These are phyloP conservation scores for Cucumis hystrix DNA, from an alignment of 306 rosid genomes.

Conservation along the genomic window DNA sequence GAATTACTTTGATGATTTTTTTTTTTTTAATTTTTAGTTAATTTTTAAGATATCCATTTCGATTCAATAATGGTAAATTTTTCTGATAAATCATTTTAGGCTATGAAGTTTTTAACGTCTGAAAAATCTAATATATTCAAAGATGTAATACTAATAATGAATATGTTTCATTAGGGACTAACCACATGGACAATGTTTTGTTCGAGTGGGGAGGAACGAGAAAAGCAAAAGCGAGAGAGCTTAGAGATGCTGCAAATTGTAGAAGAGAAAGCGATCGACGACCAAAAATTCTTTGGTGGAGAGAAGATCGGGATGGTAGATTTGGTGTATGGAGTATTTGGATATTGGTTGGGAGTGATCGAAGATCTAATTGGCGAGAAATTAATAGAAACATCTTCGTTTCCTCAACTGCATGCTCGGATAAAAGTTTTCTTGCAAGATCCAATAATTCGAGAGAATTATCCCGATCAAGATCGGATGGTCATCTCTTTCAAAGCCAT, in stretches of 20 bases:
- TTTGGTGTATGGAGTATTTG: constrained; percentile 12
- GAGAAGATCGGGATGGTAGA: constrained; percentile 16
- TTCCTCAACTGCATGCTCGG: constrained; percentile 32
- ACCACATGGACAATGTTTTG: not conserved
- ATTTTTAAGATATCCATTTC: no score
- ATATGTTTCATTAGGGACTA: not conserved
- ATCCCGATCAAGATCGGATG: constrained; percentile 12
- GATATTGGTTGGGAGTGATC: not conserved
- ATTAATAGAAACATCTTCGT: constrained; percentile 12
- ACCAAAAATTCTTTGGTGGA: constrained; percentile 16
- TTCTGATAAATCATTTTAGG: no score
- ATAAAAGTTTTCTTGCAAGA: constrained; percentile 19
- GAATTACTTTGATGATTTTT: no score
- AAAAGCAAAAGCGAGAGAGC: not conserved
- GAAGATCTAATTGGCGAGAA: constrained; percentile 14
- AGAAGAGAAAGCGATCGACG: constrained; percentile 13
- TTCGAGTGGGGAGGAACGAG: constrained; percentile 7
- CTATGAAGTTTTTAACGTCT: no score
- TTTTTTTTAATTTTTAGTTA: no score
- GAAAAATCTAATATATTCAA: no score
- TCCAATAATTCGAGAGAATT: constrained; percentile 25
- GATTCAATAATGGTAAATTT: no score
- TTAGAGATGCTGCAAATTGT: constrained; percentile 6
- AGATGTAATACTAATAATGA: no score
- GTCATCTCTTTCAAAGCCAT: not conserved